phyloP scores from a whole-genome alignment of 768 basidiomycete species.

The Tylopilus rubrobrunneus region DNA sequence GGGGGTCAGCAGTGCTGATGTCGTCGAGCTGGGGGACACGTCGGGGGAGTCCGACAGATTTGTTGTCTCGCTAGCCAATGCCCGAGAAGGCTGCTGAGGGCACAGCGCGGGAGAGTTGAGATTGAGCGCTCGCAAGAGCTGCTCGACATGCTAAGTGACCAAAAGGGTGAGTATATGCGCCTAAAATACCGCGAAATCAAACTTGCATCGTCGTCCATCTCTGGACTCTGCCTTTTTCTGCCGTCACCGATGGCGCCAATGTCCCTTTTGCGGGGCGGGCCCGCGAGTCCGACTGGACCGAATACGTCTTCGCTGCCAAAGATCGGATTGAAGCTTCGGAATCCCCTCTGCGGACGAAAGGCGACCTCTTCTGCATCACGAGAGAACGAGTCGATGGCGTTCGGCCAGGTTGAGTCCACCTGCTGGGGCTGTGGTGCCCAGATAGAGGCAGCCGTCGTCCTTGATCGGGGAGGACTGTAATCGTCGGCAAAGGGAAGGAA shows the following conservation, averaged over 20 bases:
- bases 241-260: constrained; percentile 81
- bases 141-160: constrained; percentile 64
- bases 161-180: constrained; percentile 31
- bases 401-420: constrained; percentile 64
- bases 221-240: constrained; percentile 58
- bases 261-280: constrained; percentile 39
- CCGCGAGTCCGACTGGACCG: constrained; percentile 44
- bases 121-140: constrained; percentile 74
- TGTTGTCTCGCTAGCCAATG: constrained; percentile 40
- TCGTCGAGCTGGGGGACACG: constrained; percentile 49
- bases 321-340: constrained; percentile 19
- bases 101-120: constrained; percentile 69
- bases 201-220: constrained; percentile 46
- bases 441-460: constrained; percentile 54
- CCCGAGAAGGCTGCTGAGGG: constrained; percentile 40
- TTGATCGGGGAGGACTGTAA: constrained; percentile 37
- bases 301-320: constrained; percentile 60
- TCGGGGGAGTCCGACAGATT: constrained; percentile 54
- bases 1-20: constrained; percentile 69
- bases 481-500: constrained; percentile 37
- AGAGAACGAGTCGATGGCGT: constrained; percentile 58
- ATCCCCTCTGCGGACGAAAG: constrained; percentile 28
- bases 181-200: constrained; percentile 16
- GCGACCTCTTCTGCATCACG: constrained; percentile 44
- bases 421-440: constrained; percentile 82